Evolutionary conservation across 768 basidiomycete genomes (phyloP).

Genomic region (Steccherinum ochraceum): DNA sequence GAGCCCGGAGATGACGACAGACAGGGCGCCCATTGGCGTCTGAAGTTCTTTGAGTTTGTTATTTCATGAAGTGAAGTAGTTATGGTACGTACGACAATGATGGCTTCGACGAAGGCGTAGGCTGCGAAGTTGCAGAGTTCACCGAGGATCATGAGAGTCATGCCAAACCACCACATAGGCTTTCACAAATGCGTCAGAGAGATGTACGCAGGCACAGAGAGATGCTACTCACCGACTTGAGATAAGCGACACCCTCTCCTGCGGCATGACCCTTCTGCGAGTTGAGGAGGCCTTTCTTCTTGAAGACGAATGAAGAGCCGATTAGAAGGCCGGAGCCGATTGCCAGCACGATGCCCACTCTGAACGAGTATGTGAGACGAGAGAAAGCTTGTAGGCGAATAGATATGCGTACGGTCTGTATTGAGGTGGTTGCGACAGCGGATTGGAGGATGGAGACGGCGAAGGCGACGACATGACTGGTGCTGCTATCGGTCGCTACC

Average conservation of each 20-base stretch:
- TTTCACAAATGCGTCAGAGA: constrained; percentile 7
- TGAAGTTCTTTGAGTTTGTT: constrained; percentile 15
- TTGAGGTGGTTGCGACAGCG: constrained; percentile 5
- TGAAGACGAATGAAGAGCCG: constrained; percentile 44
- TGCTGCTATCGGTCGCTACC: no score
- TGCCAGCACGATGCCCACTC: constrained; percentile 27
- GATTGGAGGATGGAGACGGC: not conserved
- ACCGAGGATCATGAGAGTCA: constrained; percentile 33
- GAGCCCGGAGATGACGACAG: constrained; percentile 89
- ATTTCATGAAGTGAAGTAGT: not conserved
- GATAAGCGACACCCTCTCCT: constrained; percentile 27
- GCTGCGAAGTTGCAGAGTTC: constrained; percentile 33
- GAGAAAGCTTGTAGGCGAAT: not conserved
- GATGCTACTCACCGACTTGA: constrained; percentile 23
- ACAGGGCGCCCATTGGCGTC: constrained; percentile 91
- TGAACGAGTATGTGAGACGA: not conserved
- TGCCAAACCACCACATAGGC: constrained; percentile 48
- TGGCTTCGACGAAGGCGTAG: constrained; percentile 83
- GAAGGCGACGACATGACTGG: constrained; percentile 1
- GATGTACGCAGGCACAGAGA: not conserved
- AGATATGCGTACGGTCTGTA: constrained; percentile 1
- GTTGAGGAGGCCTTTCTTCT: constrained; percentile 44
- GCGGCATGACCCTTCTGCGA: constrained; percentile 25
- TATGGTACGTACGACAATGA: constrained; percentile 69
- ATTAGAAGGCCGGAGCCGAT: constrained; percentile 43